A percentile compares a stretch with the other conserved stretches of the same genome.
Evolutionary conservation across 768 basidiomycete species (phyloP).

Genomic region (Psilocybe cyanescens): DNA sequence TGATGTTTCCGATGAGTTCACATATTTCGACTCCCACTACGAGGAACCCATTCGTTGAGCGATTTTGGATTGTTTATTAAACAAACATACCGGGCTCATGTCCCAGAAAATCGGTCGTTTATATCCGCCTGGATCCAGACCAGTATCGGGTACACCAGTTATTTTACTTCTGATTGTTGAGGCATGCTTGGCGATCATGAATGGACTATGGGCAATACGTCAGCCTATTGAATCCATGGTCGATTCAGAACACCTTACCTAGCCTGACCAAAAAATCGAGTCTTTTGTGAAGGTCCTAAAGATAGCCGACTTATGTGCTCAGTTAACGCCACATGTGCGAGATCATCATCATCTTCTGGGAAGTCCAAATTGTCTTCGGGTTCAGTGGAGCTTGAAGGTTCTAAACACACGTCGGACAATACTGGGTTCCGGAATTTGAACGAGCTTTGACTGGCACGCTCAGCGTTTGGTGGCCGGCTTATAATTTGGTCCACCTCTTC

Average conservation of each 20-base stretch:
- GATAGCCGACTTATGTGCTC: constrained; percentile 34
- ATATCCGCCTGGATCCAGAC: constrained; percentile 18
- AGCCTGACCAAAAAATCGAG: constrained; percentile 45
- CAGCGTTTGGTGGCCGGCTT: background rate
- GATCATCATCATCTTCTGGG: constrained; percentile 34
- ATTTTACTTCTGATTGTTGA: constrained; percentile 46
- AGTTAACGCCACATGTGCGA: constrained; percentile 34
- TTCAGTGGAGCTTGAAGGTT: constrained; percentile 2
- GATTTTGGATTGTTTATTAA: background rate
- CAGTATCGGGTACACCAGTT: constrained; percentile 24
- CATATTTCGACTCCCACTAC: constrained; percentile 41
- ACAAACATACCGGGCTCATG: constrained; percentile 26
- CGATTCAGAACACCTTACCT: constrained; percentile 21
- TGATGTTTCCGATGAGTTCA: constrained; percentile 22
- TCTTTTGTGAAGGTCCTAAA: constrained; percentile 29
- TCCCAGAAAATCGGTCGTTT: constrained; percentile 34
- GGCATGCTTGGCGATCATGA: constrained; percentile 46
- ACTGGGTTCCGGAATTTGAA: constrained; percentile 9
- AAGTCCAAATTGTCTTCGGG: constrained; percentile 15
- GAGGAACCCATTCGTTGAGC: background rate
- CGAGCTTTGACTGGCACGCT: background rate
- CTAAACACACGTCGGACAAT: constrained; percentile 10
- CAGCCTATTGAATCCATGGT: background rate
- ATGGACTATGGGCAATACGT: constrained; percentile 29
- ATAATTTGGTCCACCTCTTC: constrained; percentile 18